Percentiles rank a stretch among this genome's conserved stretches.
Conservation (phyloP, 306 rosid species). For the Benincasa hispida region DNA sequence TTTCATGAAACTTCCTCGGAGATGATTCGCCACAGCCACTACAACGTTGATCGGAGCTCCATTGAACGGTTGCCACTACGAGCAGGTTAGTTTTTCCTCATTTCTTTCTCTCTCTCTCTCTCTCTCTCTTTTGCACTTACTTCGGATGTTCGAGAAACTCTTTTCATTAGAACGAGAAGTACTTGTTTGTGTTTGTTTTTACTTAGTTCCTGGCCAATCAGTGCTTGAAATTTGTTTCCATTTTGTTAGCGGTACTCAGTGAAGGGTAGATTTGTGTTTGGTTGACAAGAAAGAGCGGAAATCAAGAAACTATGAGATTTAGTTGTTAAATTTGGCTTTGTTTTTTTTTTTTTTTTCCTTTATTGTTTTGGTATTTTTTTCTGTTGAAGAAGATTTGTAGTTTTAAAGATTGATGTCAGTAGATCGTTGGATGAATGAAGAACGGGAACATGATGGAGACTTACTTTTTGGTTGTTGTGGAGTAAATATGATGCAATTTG, state of each 20-base stretch:
- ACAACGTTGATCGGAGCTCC: slow-evolving; percentile 25
- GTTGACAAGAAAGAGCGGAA: neutral
- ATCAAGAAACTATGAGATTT: neutral
- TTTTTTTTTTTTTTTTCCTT: neutral
- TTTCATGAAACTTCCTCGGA: slow-evolving; percentile 47
- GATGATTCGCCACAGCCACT: slow-evolving; percentile 28
- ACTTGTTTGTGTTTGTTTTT: neutral
- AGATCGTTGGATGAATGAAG: neutral
- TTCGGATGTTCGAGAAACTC: neutral
- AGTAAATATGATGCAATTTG: neutral
- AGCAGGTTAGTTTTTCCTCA: slow-evolving; percentile 22
- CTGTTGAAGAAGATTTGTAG: neutral
- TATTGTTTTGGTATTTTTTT: neutral
- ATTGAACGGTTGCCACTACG: neutral
- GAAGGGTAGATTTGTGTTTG: neutral
- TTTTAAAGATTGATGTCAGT: neutral
- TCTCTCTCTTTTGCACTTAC: neutral
- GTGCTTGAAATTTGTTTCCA: neutral
- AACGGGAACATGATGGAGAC: neutral
- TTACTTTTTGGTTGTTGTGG: neutral
- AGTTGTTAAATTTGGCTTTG: neutral
- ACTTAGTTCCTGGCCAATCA: neutral
- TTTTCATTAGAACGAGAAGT: neutral
- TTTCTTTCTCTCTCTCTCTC: neutral
- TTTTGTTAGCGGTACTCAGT: neutral